A percentile compares a stretch with the other conserved stretches of the same genome.
Evolutionary conservation across 495 filamentous ascomycete species (phyloP).

Genomic region (Filosporella fistucella): DNA sequence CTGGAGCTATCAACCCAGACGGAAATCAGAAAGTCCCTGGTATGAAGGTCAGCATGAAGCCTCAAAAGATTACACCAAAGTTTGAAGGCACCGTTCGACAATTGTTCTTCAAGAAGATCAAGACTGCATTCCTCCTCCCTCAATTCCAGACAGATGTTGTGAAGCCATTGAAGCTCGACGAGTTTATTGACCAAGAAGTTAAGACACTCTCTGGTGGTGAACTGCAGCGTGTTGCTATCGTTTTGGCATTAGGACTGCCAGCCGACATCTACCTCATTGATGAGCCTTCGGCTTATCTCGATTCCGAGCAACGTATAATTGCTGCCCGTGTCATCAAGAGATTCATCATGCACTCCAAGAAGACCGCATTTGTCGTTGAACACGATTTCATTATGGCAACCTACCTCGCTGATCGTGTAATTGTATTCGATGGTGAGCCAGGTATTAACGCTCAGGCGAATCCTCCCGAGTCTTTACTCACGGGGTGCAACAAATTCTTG

Average conservation of each 20-base stretch:
- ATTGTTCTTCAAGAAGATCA: slow-evolving; percentile 96
- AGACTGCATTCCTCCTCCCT: slow-evolving; percentile 88
- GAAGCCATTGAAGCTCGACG: slow-evolving; percentile 94
- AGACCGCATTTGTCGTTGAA: slow-evolving; percentile 98
- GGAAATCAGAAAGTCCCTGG: slow-evolving; percentile 67
- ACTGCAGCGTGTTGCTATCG: slow-evolving; percentile 96
- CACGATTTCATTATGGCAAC: slow-evolving; percentile 99
- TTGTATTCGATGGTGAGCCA: slow-evolving; percentile 94
- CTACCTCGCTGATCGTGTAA: slow-evolving; percentile 95
- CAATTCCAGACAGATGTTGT: slow-evolving; percentile 99
- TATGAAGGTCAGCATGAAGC: slow-evolving; percentile 99
- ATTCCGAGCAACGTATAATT: slow-evolving; percentile 98
- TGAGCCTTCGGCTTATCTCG: slow-evolving; percentile 90
- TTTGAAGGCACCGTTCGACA: slow-evolving; percentile 94
- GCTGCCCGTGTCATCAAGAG: slow-evolving; percentile 96
- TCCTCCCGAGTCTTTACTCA: slow-evolving; percentile 83
- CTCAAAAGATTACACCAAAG: slow-evolving; percentile 98
- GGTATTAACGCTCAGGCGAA: slow-evolving; percentile 86
- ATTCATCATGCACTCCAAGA: slow-evolving; percentile 99
- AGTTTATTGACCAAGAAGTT: slow-evolving; percentile 99
- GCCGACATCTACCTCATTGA: slow-evolving; percentile 99
- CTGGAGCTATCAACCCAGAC: slow-evolving; percentile 89
- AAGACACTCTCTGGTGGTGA: slow-evolving; percentile 99
- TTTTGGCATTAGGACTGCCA: slow-evolving; percentile 89
- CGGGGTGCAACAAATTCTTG: slow-evolving; percentile 94